Percentiles rank a stretch among this genome's conserved stretches.
Conservation (phyloP, 345 rosid genomes). For the Boechera retrofracta region DNA sequence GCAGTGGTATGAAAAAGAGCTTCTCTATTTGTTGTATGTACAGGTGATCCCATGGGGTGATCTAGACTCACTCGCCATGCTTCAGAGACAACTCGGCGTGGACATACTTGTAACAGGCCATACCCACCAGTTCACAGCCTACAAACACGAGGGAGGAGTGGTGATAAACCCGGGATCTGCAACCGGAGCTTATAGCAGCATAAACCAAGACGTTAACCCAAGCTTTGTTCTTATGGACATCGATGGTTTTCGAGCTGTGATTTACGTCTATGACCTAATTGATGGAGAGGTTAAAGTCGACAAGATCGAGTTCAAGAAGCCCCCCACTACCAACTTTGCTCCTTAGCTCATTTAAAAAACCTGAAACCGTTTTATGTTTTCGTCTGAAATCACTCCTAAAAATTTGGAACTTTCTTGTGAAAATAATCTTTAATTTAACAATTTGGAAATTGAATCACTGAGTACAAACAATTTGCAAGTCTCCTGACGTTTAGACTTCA, state of each 20-base stretch:
- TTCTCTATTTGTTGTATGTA: conserved; percentile 6
- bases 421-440: conserved; percentile 15
- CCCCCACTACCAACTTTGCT: conserved; percentile 58
- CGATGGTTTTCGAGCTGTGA: conserved; percentile 89
- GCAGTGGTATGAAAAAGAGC: background rate
- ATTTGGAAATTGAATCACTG: conserved; percentile 21
- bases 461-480: background rate
- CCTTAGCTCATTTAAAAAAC: conserved; percentile 41
- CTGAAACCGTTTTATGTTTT: conserved; percentile 20
- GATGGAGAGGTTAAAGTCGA: conserved; percentile 98
- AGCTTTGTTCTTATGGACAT: conserved; percentile 98
- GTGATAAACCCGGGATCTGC: conserved; percentile 97
- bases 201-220: conserved; percentile 86
- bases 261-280: conserved; percentile 89
- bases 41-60: conserved; percentile 99
- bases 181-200: conserved; percentile 88
- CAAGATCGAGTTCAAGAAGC: conserved; percentile 95
- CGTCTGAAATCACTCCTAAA: conserved; percentile 14
- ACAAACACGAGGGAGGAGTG: conserved; percentile 97
- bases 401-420: conserved; percentile 32
- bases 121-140: conserved; percentile 96
- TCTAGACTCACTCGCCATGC: conserved; percentile 91
- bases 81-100: conserved; percentile 92
- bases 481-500: too few relatives aligned
- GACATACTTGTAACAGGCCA: conserved; percentile 96